Conservation (phyloP, 1,284 basidiomycete genomes). For the Ustanciosporium gigantosporum region DNA sequence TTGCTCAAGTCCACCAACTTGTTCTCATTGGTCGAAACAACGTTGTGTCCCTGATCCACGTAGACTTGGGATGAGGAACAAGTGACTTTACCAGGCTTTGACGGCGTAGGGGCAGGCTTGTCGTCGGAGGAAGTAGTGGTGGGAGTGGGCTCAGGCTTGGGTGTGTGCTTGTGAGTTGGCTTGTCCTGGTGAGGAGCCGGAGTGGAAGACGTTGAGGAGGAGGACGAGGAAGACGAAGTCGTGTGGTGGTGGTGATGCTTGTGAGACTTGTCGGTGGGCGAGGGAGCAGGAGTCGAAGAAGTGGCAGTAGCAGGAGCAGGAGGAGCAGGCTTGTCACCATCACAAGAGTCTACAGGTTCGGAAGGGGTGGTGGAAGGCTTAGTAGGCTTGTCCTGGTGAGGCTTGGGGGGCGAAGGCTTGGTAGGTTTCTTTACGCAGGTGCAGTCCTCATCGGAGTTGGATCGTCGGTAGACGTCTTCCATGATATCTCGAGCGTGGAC, state of each 20-base stretch:
- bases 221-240: too few species aligned
- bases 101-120: conserved; percentile 3
- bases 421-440: conserved; percentile 34
- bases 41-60: conserved; percentile 41
- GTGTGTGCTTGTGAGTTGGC: too few species aligned
- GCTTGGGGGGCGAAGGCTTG: conserved; percentile 20
- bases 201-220: background rate
- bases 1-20: conserved; percentile 27
- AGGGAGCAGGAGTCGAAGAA: background rate
- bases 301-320: background rate
- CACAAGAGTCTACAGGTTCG: background rate
- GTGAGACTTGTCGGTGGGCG: background rate
- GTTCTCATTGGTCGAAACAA: conserved; percentile 31
- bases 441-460: conserved; percentile 37
- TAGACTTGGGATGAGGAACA: conserved; percentile 21
- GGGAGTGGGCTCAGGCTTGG: conserved; percentile 1
- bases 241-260: background rate
- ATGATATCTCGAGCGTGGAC: conserved; percentile 31
- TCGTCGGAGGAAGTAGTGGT: conserved; percentile 1
- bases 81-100: background rate
- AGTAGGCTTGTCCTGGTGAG: too few species aligned
- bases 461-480: conserved; percentile 28
- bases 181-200: too few species aligned
- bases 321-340: conserved; percentile 1
- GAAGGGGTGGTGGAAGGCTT: too few species aligned